phyloP scores from a whole-genome alignment of 345 rosid species.

The Syzygium aromaticum region DNA sequence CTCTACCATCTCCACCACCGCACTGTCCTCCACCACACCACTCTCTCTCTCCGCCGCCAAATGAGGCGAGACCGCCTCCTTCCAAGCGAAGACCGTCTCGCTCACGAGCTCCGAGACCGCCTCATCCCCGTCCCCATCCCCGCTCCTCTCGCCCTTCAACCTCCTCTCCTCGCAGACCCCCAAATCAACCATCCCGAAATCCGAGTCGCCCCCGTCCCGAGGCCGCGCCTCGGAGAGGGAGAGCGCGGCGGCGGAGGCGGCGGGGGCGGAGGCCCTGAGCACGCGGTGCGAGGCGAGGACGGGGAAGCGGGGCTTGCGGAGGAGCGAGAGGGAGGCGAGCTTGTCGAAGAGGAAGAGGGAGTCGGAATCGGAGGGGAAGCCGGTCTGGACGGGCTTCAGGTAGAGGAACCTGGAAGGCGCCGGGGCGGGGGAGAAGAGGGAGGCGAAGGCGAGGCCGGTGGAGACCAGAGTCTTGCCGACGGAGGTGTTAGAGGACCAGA shows the following conservation, averaged over 20 bases:
- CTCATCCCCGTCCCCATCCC: slow-evolving; percentile 1
- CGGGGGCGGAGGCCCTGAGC: slow-evolving; percentile 41
- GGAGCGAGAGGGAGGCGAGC: slow-evolving; percentile 54
- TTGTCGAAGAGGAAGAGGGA: slow-evolving; percentile 67
- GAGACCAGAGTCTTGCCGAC: slow-evolving; percentile 95
- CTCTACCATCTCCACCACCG: slow-evolving; percentile 35
- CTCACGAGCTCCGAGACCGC: slow-evolving; percentile 37
- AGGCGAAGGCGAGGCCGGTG: slow-evolving; percentile 81
- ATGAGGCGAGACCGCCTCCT: slow-evolving; percentile 86
- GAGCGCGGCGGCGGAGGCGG: slow-evolving; percentile 15
- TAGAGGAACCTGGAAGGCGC: slow-evolving; percentile 42
- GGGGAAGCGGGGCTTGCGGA: slow-evolving; percentile 21
- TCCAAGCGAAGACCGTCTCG: slow-evolving; percentile 72
- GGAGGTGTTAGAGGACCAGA: slow-evolving; percentile 89
- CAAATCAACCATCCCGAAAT: slow-evolving; percentile 37
- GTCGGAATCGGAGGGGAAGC: slow-evolving; percentile 89
- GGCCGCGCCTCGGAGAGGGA: background rate
- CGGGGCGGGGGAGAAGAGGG: slow-evolving; percentile 36
- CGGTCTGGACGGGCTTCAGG: slow-evolving; percentile 86
- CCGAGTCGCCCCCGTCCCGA: background rate
- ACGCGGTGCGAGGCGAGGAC: slow-evolving; percentile 52
- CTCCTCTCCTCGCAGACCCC: slow-evolving; percentile 32
- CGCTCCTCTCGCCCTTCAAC: slow-evolving; percentile 11
- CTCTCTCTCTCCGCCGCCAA: slow-evolving; percentile 78
- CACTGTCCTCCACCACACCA: slow-evolving; percentile 33